Evolutionary conservation across 2,329 filamentous ascomycete genomes (phyloP).

Genomic region (Sphaceloma murrayae): DNA sequence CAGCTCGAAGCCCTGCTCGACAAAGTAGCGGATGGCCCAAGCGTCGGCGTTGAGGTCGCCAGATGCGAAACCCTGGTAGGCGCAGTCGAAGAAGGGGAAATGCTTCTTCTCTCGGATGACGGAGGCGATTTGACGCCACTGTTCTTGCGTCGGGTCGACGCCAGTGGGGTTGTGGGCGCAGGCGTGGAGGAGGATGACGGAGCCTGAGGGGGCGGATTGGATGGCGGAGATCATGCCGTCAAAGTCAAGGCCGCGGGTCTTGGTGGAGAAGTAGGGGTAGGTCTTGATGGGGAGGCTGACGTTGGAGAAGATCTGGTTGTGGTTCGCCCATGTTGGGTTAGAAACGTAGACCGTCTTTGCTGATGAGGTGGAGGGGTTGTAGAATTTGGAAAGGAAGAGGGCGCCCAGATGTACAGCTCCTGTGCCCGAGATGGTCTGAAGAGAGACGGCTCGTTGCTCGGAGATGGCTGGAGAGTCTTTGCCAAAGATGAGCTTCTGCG

Average conservation of each 20-base stretch:
- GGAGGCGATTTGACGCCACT: slow-evolving; percentile 83
- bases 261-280: slow-evolving; percentile 89
- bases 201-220: slow-evolving; percentile 61
- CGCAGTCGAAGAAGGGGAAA: slow-evolving; percentile 97
- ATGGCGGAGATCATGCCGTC: slow-evolving; percentile 83
- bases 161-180: slow-evolving; percentile 98
- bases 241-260: slow-evolving; percentile 86
- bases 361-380: slow-evolving; percentile 50
- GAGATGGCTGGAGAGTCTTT: slow-evolving; percentile 48
- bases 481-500: slow-evolving; percentile 50
- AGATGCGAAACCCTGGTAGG: slow-evolving; percentile 96
- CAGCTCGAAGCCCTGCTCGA: slow-evolving; percentile 74
- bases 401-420: slow-evolving; percentile 89
- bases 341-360: slow-evolving; percentile 74
- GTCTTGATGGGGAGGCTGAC: slow-evolving; percentile 66
- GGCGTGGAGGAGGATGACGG: slow-evolving; percentile 29
- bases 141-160: slow-evolving; percentile 84
- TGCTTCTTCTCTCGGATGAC: slow-evolving; percentile 69
- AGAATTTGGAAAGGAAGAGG: slow-evolving; percentile 91
- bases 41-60: slow-evolving; percentile 78
- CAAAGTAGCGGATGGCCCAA: slow-evolving; percentile 87
- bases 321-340: slow-evolving; percentile 95
- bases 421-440: slow-evolving; percentile 96
- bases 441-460: slow-evolving; percentile 66
- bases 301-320: slow-evolving; percentile 96